Base-by-base conservation (phyloP, 805 yeast genomes). In the Saccharomycopsis javanensis region DNA sequence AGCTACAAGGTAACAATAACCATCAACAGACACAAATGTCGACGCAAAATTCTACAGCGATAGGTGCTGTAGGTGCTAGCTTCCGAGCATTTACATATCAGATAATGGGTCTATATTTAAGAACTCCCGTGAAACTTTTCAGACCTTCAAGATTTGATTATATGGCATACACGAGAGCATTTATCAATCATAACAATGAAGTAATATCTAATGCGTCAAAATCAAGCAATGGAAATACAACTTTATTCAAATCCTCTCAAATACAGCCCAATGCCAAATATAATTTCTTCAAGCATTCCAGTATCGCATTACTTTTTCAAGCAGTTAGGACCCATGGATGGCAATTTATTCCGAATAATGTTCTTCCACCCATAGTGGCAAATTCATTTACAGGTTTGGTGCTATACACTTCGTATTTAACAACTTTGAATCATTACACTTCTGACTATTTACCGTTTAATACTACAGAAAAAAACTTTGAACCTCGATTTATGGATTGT, bases 111-210 rank as follows among this genome's bases (percentile, higher is more conserved):
- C 72, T 92, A 31, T 92, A 91, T 67, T 69, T 90, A 50, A 76
- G 97, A 57, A 87, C 95, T 1, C 83, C 83, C 1, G 86, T 89
- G 50, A 91, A 92, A 72, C 75, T 91, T 23, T 92, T 92, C 68
- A 75, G 96, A 35, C 98, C 98, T 0, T 83, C 96, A 3, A 72
- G 97, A 45, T 87, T 92, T 60, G 98, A 92, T 68, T 89, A 88
- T 65, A 72, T 88, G 66, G 87, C 87, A 6, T 79, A 83, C 56
- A 80, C 85, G 0, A 71, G 90, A 54, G 79, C 79, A 5, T 65
- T 54, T 11, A 33, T 59, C 20, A 38, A 37, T 38, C 35, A 59
- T 18, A 45, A 35, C 10, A 57, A 55, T 16, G 51, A 55, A 31
- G 52, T 50, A 6, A 18, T 46, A 16, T 33, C 50, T 11, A 28